Percentiles rank a stretch among this genome's conserved stretches.
phyloP scores from a whole-genome alignment of 495 filamentous ascomycete species.

The Aspergillus incahuasiensis region DNA sequence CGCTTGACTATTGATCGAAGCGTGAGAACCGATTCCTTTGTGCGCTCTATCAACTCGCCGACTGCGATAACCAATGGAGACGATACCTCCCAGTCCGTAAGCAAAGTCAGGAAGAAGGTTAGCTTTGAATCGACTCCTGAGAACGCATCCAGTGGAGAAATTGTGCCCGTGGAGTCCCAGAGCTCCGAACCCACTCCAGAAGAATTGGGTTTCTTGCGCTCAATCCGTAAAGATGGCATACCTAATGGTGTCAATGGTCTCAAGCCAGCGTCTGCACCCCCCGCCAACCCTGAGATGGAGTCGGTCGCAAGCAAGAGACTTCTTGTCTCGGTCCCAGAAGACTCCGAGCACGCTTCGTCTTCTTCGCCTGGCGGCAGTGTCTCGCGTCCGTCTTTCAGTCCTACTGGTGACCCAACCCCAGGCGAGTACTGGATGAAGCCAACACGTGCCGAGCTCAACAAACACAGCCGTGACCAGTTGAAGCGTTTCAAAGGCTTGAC shows the following conservation, averaged over 20 bases:
- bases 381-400: slow-evolving; percentile 28
- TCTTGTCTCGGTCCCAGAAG: slow-evolving; percentile 73
- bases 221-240: slow-evolving; percentile 38
- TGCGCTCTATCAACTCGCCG: slow-evolving; percentile 40
- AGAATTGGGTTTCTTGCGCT: slow-evolving; percentile 64
- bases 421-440: slow-evolving; percentile 87
- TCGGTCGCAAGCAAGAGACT: slow-evolving; percentile 65
- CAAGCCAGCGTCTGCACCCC: slow-evolving; percentile 24
- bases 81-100: slow-evolving; percentile 31
- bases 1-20: slow-evolving; percentile 85
- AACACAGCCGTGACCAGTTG: slow-evolving; percentile 68
- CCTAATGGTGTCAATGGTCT: slow-evolving; percentile 49
- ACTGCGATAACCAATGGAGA: slow-evolving; percentile 48
- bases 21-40: slow-evolving; percentile 72
- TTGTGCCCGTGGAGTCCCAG: slow-evolving; percentile 42
- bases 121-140: slow-evolving; percentile 71
- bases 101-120: slow-evolving; percentile 71
- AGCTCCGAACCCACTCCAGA: slow-evolving; percentile 56
- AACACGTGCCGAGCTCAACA: slow-evolving; percentile 60
- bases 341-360: slow-evolving; percentile 37
- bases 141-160: slow-evolving; percentile 36
- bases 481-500: slow-evolving; percentile 66
- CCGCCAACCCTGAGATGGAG: slow-evolving; percentile 60
- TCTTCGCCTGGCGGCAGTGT: slow-evolving; percentile 24
- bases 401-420: slow-evolving; percentile 51